Evolutionary conservation across 176 grass and related monocot species (phyloP).

Genomic region (Rhynchospora breviuscula): DNA sequence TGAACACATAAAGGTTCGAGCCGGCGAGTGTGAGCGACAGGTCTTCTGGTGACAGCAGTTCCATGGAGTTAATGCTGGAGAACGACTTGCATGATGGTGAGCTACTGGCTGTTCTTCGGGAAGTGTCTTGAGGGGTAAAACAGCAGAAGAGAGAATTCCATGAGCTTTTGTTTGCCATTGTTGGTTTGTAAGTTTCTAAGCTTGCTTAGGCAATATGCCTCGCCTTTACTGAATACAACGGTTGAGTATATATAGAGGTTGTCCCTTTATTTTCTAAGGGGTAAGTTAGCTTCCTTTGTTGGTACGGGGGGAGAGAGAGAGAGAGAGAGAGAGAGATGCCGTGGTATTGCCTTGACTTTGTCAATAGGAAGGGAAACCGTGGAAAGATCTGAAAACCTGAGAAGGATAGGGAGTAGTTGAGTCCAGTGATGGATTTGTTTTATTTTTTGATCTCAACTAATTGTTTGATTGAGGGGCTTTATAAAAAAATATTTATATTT

Average conservation of each 20-base stretch:
- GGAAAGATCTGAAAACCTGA: not conserved
- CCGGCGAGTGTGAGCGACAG: constrained; percentile 59
- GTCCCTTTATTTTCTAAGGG: not conserved
- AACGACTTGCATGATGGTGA: constrained; percentile 58
- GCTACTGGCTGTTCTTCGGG: not conserved
- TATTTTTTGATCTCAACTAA: not conserved
- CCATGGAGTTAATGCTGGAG: constrained; percentile 59
- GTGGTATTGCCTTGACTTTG: constrained; percentile 10
- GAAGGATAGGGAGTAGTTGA: constrained; percentile 21
- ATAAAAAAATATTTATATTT: not conserved
- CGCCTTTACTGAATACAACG: constrained; percentile 1
- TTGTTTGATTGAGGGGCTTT: not conserved
- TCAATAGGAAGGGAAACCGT: constrained; percentile 5
- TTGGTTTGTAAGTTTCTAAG: not conserved
- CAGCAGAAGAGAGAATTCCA: constrained; percentile 14
- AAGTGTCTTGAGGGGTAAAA: not conserved
- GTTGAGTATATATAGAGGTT: constrained; percentile 1
- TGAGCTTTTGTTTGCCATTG: not conserved
- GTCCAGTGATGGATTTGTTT: not conserved
- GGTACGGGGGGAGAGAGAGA: not conserved
- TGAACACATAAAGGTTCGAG: constrained; percentile 77
- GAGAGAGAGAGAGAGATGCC: not conserved
- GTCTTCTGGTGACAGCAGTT: constrained; percentile 59
- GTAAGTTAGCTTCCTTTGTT: constrained; percentile 7
- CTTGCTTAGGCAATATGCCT: not conserved